Base-by-base conservation (phyloP, 2,329 filamentous ascomycete genomes). In the Colletotrichum agaves region DNA sequence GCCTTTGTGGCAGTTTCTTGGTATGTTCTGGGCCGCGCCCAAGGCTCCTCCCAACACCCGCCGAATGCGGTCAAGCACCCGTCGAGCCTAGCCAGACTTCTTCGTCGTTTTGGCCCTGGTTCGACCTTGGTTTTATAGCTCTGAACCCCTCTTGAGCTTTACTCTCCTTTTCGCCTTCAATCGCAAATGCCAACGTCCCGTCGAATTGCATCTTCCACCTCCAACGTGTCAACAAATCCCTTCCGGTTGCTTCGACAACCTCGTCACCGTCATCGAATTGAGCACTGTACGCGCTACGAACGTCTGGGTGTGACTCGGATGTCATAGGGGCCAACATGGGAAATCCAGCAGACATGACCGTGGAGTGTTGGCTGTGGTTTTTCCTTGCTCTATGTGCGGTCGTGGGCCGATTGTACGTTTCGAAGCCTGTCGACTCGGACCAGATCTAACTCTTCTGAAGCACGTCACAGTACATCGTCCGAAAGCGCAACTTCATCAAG, bases 291-390 rank as follows among this genome's bases (percentile, higher is more conserved):
- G 50, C 27, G 50, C 27, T 27, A 23, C 33, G 31, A 35, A 53
- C 17, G 33, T 13, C 43, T 27, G 35, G 37, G 19, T 17, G 41
- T 52, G 47, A n/a, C 37, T 39, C 41, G 4, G 15, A 27, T 43
- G 17, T 35, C n/a, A 19, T 15, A n/a, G n/a, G n/a, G n/a, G n/a
- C 19, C 4, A 7, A 37, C 15, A 68, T 68, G 65, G 55, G 39
- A 15, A 21, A 47, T n/a, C 35, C 65, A n/a, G 13, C 15, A 10
- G 35, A 50, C 12, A 27, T 50, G 55, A 60, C 7, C n/a, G 65
- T 27, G 39, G 65, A 68, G 46, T 65, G 61, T n/a, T 68, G 61
- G 65, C 15, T 44, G 3, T 68, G 61, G 65, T 68, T 55, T 11
- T 6, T 31, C 5, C 19, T 68, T 11, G 65, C 61, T 15, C 49